Evolutionary conservation across 768 basidiomycete species (phyloP).

Genomic region (Mycena haematopus): DNA sequence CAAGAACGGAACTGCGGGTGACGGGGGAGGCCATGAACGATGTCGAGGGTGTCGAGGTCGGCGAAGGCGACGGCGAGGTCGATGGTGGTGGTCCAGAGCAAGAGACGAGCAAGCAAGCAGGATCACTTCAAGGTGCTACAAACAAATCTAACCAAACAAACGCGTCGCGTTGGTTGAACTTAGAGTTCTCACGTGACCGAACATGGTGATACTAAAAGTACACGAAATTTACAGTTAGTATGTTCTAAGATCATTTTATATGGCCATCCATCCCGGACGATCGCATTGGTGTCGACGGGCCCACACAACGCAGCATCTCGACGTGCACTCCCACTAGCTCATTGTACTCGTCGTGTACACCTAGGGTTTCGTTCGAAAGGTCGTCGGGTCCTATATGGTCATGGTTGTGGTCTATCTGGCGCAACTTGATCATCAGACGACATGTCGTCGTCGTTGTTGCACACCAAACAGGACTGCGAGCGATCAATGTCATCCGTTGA

Average conservation of each 20-base stretch:
- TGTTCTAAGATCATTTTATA: neutral
- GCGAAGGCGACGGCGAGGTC: slow-evolving; percentile 5
- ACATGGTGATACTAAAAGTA: neutral
- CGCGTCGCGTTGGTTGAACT: slow-evolving; percentile 22
- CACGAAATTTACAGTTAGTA: slow-evolving; percentile 11
- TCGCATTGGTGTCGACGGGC: slow-evolving; percentile 28
- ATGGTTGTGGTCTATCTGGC: slow-evolving; percentile 14
- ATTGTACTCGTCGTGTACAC: slow-evolving; percentile 22
- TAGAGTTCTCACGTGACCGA: slow-evolving; percentile 1
- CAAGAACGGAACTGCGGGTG: slow-evolving; percentile 39
- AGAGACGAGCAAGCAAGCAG: slow-evolving; percentile 10
- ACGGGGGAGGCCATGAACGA: slow-evolving; percentile 32
- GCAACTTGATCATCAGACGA: slow-evolving; percentile 26
- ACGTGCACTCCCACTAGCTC: slow-evolving; percentile 24
- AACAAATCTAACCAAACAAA: slow-evolving; percentile 22
- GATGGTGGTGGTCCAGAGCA: slow-evolving; percentile 25
- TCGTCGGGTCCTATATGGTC: neutral
- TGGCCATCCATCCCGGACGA: neutral
- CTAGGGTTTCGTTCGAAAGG: neutral
- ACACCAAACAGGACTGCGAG: slow-evolving; percentile 25
- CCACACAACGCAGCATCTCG: slow-evolving; percentile 26
- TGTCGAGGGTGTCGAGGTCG: slow-evolving; percentile 9
- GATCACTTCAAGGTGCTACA: slow-evolving; percentile 1
- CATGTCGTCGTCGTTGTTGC: slow-evolving; percentile 26
- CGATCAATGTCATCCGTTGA: neutral